Evolutionary conservation across 2,329 filamentous ascomycete species (phyloP), one percentile per base, ranked within the genome.

Genomic region (Daldinia sp.): DNA sequence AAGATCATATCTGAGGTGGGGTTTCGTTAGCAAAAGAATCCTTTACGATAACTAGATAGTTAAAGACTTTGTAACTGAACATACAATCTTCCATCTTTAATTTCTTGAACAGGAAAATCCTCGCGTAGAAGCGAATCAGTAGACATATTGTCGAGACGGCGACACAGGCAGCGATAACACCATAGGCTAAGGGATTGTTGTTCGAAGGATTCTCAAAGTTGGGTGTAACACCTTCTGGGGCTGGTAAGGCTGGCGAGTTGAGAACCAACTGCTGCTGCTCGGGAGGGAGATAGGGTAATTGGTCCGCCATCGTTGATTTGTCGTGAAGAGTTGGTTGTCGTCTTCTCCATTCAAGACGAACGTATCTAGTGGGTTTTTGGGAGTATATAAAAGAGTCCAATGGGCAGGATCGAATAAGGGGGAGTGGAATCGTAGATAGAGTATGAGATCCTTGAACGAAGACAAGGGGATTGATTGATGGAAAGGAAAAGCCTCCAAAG

Each of bases 121-220:
- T 63, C 23, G 61, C 47, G 23, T 61, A 68, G 9, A 25, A 52
- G 35, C 65, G 65, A 17, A 63, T 61, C 3, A 61, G 2, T 15
- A 68, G 27, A 15, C 55, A 61, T 7, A 68, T 13, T 15, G 60
- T 63, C 17, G 62, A 47, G 7, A 68, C 51, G n/a, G 37, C n/a
- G 29, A 59, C 37, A 9, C 63, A 66, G 11, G 48, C 35, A 23
- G 52, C 32, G 19, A 67, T 55, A 6, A 67, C 57, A n/a, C 45
- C 64, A 25, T 60, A 27, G 32, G 59, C 67, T 34, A 67, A 11
- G 11, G 21, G 27, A 32, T 67, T 67, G 8, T 62, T 50, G 17
- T 69, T 69, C 3, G 34, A 19, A 15, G 67, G 67, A 10, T 65
- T 55, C 45, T 62, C 64, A 32, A 69, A 63, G 8, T 67, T 29